Evolutionary conservation across 768 basidiomycete species (phyloP).

Genomic region (Tricholoma bakamatsutake): DNA sequence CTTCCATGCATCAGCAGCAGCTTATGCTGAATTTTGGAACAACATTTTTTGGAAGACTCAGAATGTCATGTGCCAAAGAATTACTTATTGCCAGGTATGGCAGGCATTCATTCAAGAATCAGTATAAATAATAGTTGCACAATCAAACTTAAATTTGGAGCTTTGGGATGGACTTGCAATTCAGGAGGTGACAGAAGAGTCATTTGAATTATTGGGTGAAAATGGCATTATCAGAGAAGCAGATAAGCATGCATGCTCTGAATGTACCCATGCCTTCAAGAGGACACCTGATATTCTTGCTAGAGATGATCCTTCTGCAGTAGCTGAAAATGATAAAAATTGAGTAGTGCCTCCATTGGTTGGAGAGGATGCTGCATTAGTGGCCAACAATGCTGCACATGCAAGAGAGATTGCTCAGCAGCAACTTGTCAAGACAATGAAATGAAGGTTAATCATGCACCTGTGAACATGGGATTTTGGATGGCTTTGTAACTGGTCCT

Average conservation of each 20-base stretch:
- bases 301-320: no score
- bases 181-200: background rate
- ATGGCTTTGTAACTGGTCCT: no score
- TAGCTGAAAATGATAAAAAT: no score
- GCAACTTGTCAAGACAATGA: no score
- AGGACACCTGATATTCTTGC: slow-evolving; percentile 1
- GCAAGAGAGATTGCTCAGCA: no score
- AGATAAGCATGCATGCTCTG: background rate
- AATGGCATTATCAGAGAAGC: background rate
- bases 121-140: background rate
- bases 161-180: background rate
- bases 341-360: no score
- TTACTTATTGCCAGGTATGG: background rate
- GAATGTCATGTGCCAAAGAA: no score
- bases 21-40: background rate
- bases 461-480: no score
- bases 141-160: background rate
- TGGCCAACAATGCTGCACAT: no score
- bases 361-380: no score
- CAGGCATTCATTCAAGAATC: slow-evolving; percentile 12
- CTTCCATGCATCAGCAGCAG: slow-evolving; percentile 15
- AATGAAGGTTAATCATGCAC: no score
- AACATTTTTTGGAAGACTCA: no score
- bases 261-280: background rate
- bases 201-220: background rate